phyloP scores from a whole-genome alignment of 345 rosid genomes.

The Salix purpurea region DNA sequence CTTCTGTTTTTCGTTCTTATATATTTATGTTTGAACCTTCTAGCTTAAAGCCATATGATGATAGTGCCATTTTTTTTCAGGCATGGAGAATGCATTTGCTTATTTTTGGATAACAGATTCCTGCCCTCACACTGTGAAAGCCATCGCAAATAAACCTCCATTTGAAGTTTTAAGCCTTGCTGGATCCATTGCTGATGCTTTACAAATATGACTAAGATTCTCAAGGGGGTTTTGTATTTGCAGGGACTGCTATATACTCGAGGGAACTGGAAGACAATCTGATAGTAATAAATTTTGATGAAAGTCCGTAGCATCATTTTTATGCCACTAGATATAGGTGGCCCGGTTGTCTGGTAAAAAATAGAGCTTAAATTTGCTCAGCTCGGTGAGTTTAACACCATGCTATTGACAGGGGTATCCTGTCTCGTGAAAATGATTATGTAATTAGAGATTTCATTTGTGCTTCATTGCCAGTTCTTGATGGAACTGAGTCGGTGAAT shows the following conservation, averaged over 20 bases:
- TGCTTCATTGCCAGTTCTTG: too few relatives aligned
- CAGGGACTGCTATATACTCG: not conserved
- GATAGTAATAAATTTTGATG: not conserved
- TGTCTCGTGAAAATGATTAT: not conserved
- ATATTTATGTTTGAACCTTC: not conserved
- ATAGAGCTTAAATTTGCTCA: not conserved
- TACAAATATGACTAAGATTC: constrained; percentile 53
- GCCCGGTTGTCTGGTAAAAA: not conserved
- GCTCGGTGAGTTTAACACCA: not conserved
- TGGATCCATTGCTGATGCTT: constrained; percentile 79
- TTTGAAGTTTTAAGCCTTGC: constrained; percentile 91
- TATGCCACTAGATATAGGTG: not conserved
- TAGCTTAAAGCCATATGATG: not conserved
- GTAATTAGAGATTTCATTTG: not conserved
- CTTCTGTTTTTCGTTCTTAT: not conserved
- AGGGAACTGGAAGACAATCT: not conserved
- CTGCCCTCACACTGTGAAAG: constrained; percentile 80
- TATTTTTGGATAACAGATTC: constrained; percentile 98
- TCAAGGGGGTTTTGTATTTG: not conserved
- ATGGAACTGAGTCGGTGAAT: not conserved
- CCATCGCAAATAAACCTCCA: constrained; percentile 69
- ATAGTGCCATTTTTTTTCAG: constrained; percentile 19
- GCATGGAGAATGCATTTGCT: constrained; percentile 54
- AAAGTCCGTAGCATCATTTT: not conserved
- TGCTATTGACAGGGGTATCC: not conserved